These are phyloP conservation scores for Pythium aphanidermatum DNA, from an alignment of 352 stramenopile species.

Conservation along the genomic window DNA sequence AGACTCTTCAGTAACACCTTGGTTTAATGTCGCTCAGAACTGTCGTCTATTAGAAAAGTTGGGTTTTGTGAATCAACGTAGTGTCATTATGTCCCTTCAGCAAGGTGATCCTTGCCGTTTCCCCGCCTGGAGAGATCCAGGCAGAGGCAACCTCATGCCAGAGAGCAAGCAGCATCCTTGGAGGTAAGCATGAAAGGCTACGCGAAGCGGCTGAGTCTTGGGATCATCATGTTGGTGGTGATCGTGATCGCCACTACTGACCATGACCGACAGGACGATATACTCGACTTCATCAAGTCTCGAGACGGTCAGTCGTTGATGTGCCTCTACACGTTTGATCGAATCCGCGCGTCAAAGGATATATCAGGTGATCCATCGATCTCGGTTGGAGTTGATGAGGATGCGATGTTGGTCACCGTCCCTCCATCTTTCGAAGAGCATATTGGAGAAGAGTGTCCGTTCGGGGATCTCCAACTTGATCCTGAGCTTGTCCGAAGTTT, in stretches of 20 bases:
- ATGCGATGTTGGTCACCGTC: constrained; percentile 3
- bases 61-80: too few relatives aligned
- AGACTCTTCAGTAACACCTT: constrained; percentile 8
- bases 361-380: neutral
- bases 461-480: constrained; percentile 55
- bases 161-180: too few relatives aligned
- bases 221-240: neutral
- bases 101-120: too few relatives aligned
- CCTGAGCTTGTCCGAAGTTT: constrained; percentile 36
- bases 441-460: constrained; percentile 32
- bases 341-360: constrained; percentile 1
- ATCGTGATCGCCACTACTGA: neutral
- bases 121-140: too few relatives aligned
- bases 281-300: constrained; percentile 17
- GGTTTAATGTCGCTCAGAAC: too few relatives aligned
- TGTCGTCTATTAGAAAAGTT: too few relatives aligned
- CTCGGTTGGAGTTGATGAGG: neutral
- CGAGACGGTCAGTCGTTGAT: constrained; percentile 10
- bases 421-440: constrained; percentile 22
- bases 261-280: constrained; percentile 5
- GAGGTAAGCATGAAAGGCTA: too few relatives aligned
- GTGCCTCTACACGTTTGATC: constrained; percentile 43
- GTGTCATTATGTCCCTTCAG: too few relatives aligned
- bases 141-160: too few relatives aligned
- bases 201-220: too few relatives aligned